A percentile compares a stretch with the other conserved stretches of the same genome.
These are phyloP conservation scores for Fagopyrum homotropicum DNA, from an alignment of 148 eudicot species.

Conservation along the genomic window DNA sequence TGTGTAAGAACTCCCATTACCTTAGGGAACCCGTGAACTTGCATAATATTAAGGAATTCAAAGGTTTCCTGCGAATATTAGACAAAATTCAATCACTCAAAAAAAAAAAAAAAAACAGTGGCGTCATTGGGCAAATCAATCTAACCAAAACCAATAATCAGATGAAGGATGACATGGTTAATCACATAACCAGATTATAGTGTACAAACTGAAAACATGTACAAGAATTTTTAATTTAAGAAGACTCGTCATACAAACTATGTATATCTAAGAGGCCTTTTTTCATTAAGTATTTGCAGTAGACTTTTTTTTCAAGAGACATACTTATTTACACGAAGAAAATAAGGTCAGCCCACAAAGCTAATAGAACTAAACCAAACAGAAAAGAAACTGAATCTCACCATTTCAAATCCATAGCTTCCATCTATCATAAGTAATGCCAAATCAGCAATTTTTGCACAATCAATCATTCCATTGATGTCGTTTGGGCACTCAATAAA, in stretches of 20 bases:
- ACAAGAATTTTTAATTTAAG: no score
- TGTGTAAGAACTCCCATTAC: constrained; percentile 98
- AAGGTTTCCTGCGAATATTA: constrained; percentile 66
- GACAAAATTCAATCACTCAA: background rate
- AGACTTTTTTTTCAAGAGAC: no score
- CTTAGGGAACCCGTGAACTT: constrained; percentile 88
- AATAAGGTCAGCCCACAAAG: background rate
- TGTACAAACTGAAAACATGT: background rate
- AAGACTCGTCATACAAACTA: no score
- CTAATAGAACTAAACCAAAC: background rate
- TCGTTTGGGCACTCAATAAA: constrained; percentile 98
- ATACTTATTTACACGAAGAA: background rate
- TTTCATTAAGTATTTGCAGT: no score
- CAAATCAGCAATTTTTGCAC: constrained; percentile 89
- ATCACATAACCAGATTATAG: background rate
- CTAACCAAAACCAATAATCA: background rate
- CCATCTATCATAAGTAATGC: constrained; percentile 88
- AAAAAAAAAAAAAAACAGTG: background rate
- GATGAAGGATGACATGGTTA: background rate
- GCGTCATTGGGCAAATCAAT: background rate
- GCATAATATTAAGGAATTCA: constrained; percentile 87
- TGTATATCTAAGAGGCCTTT: no score
- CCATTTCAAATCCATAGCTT: constrained; percentile 99
- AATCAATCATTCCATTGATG: constrained; percentile 91
- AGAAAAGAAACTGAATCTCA: constrained; percentile 23